A percentile compares a stretch with the other conserved stretches of the same genome.
Conservation (phyloP, 805 yeast genomes). For the Hanseniaspora guilliermondii region DNA sequence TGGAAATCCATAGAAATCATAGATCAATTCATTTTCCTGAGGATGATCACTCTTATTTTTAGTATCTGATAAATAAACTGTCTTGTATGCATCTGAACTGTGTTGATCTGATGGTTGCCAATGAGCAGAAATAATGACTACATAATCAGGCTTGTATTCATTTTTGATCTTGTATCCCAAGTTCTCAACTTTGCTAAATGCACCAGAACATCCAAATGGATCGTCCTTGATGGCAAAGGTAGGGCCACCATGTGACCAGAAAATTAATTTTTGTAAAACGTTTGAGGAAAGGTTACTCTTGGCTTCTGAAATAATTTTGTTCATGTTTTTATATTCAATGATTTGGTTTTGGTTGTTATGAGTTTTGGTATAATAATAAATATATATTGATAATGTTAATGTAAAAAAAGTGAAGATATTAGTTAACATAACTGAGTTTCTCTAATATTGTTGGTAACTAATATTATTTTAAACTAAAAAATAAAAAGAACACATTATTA, state of each 20-base stretch:
- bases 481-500: no score
- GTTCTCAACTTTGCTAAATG: conserved; percentile 38
- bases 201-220: conserved; percentile 42
- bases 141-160: conserved; percentile 47
- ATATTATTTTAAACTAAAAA: no score
- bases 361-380: background rate
- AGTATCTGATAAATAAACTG: conserved; percentile 3
- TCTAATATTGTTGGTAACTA: background rate
- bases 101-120: conserved; percentile 48
- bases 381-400: background rate
- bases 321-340: background rate
- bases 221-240: conserved; percentile 51
- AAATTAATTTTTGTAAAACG: conserved; percentile 42
- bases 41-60: background rate
- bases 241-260: conserved; percentile 78
- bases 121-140: conserved; percentile 63
- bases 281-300: background rate
- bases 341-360: background rate
- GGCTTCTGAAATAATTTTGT: background rate
- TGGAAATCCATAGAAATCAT: conserved; percentile 70
- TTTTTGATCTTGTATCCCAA: conserved; percentile 42
- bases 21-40: conserved; percentile 46
- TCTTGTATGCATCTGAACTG: background rate
- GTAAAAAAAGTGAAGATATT: background rate
- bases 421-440: background rate